Evolutionary conservation across 768 basidiomycete genomes (phyloP), one percentile per base, ranked within the genome.

Genomic region (Punctularia strigosozonata): DNA sequence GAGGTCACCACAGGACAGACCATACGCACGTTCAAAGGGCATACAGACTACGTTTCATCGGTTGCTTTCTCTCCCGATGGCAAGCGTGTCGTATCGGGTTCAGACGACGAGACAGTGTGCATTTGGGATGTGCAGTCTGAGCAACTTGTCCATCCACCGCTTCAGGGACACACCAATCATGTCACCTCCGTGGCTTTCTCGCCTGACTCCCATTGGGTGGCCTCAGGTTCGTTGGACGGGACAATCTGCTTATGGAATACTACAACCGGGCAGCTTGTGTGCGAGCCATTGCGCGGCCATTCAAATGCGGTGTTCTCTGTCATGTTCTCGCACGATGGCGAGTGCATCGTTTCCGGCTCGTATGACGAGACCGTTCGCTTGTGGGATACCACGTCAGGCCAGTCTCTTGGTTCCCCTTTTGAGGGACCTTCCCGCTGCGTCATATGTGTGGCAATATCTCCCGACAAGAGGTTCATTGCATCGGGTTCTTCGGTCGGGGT

Each of bases 21-120:
- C 43, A 51, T 26, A 12, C 33, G 15, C 25, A 32, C 5, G 43
- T 42, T 53, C 13, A 18, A 1, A 4, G 43, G 37, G 1, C 49
- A 52, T 36, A 4, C 22, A 4, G 42, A 50, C 15, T 4, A 30
- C 1, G 24, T 51, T 20, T 37, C 28, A 8, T n/a, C 46, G 4
- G 4, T 53, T 21, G 43, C 46, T 14, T 48, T 51, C 43, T 50
- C 46, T 2, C 48, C 46, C 3, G 48, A 51, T 28, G 46, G 52
- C n/a, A n/a, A 10, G 13, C 25, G 20, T 2, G 25, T 55, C 5
- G 45, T 43, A 1, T 45, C 48, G 5, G 50, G 46, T 5, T 38
- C 41, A 1, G 19, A 41, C 25, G 44, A 51, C 30, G 12, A 34
- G 15, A 31, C 36, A 4, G 43, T 42, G 8, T 37, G 44, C 25